Base-by-base conservation (phyloP, 116 monocot species). In the Zostera marina region DNA sequence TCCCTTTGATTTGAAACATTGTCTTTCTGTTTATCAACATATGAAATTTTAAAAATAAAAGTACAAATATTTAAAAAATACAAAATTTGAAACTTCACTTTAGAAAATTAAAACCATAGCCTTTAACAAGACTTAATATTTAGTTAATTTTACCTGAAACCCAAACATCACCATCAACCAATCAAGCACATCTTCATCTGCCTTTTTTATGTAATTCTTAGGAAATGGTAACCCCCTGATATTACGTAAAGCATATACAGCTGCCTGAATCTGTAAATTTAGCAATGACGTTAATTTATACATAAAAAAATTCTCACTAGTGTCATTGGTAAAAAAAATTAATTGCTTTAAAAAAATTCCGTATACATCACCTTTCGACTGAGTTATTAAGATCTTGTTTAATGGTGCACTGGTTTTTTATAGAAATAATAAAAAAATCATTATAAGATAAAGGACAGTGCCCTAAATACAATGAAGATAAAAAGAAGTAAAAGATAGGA, bases 131-230 rank as follows among this genome's bases (percentile, higher is more conserved):
- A 47, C 47, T 13, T 32, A 32, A 32, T 32, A 32, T 32, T 20
- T 49, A 3, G 49, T 5, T 49, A 16, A 8, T 17, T 60, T 60
- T 57, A 90, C 98, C 98, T 99, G 98, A 77, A 99, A 99, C 2
- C 98, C 98, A 87, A 91, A 99, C 83, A 90, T 99, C 47, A 74
- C 65, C 58, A 83, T 86, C 48, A 99, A 79, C 98, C 98, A 99
- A 54, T 99, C 98, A 72, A 99, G 87, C 58, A 99, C 72, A 47
- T 99, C 98, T 64, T 81, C 78, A 68, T 90, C 76, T 43, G 61
- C 69, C 54, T 77, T 91, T 43, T 78, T 78, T 53, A 68, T 68
- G 51, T 78, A 70, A 53, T 76, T 76, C 56, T 78, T 90, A 13
- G 91, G 83, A 91, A 91, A 90, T 63, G 91, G 98, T 65, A 99